Percentiles rank a stretch among this genome's conserved stretches.
Evolutionary conservation across 495 filamentous ascomycete species (phyloP).

Genomic region (Hypoxylon fragiforme): DNA sequence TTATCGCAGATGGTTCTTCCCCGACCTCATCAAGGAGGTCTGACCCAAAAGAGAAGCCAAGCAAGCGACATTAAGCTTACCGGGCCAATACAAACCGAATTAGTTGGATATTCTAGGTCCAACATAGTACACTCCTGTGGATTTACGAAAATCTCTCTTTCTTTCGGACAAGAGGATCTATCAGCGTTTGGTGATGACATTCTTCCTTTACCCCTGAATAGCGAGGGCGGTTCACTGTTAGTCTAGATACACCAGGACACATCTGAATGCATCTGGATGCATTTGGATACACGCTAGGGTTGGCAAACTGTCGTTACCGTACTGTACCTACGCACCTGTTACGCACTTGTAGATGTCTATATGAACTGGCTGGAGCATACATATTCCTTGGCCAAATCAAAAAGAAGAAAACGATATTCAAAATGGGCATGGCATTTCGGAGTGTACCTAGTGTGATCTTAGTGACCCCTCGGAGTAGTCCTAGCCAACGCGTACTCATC

Average conservation of each 20-base stretch:
- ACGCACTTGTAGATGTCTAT: constrained; percentile 27
- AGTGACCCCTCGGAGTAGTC: background rate
- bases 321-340: constrained; percentile 28
- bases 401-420: constrained; percentile 1
- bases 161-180: background rate
- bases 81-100: background rate
- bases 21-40: constrained; percentile 20
- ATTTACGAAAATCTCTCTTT: constrained; percentile 11
- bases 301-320: constrained; percentile 26
- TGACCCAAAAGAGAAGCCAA: constrained; percentile 24
- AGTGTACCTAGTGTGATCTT: background rate
- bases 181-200: constrained; percentile 6
- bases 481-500: too few relatives aligned
- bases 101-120: too few relatives aligned
- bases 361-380: constrained; percentile 13
- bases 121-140: background rate
- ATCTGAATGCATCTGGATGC: too few relatives aligned
- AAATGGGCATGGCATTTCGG: background rate
- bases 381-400: constrained; percentile 1
- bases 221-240: constrained; percentile 2
- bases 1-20: constrained; percentile 37
- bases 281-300: constrained; percentile 10
- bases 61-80: constrained; percentile 19
- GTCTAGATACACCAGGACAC: too few relatives aligned
- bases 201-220: constrained; percentile 4